phyloP scores from a whole-genome alignment of 805 yeast species.

The Monosporozyma aquatica region DNA sequence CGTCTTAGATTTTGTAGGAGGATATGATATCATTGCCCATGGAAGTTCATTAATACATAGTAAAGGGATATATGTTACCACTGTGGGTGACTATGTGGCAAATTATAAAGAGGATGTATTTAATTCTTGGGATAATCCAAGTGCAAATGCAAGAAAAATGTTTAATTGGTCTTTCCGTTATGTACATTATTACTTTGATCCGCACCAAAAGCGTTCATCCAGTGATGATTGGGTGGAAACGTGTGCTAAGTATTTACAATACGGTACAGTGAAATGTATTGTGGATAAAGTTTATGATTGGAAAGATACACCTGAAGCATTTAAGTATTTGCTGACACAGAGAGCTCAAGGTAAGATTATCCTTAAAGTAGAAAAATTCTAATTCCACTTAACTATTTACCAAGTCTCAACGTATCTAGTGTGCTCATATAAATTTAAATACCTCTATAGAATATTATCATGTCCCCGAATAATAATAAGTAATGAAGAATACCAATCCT shows the following conservation, averaged over 20 bases:
- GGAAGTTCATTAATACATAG: constrained; percentile 37
- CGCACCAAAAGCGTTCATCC: constrained; percentile 21
- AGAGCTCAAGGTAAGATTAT: constrained; percentile 64
- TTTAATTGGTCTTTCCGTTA: constrained; percentile 35
- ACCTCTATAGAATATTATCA: too few relatives aligned
- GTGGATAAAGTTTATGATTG: constrained; percentile 52
- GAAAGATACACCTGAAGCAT: constrained; percentile 46
- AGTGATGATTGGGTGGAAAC: constrained; percentile 33
- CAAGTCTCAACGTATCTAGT: too few relatives aligned
- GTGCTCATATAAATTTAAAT: too few relatives aligned
- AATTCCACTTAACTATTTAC: too few relatives aligned
- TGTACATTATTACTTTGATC: constrained; percentile 30
- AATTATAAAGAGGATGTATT: constrained; percentile 33
- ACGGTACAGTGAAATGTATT: constrained; percentile 38
- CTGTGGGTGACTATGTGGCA: constrained; percentile 52
- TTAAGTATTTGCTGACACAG: constrained; percentile 40
- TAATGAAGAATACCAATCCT: too few relatives aligned
- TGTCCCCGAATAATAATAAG: too few relatives aligned
- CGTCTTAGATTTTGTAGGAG: constrained; percentile 65
- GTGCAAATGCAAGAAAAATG: constrained; percentile 30
- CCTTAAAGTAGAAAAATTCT: constrained; percentile 35
- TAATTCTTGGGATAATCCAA: constrained; percentile 31
- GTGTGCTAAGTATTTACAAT: constrained; percentile 39
- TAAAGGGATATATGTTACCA: constrained; percentile 47
- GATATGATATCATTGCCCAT: constrained; percentile 41